These are phyloP conservation scores for Gossypium anomalum DNA, from an alignment of 345 rosid genomes.

Conservation along the genomic window DNA sequence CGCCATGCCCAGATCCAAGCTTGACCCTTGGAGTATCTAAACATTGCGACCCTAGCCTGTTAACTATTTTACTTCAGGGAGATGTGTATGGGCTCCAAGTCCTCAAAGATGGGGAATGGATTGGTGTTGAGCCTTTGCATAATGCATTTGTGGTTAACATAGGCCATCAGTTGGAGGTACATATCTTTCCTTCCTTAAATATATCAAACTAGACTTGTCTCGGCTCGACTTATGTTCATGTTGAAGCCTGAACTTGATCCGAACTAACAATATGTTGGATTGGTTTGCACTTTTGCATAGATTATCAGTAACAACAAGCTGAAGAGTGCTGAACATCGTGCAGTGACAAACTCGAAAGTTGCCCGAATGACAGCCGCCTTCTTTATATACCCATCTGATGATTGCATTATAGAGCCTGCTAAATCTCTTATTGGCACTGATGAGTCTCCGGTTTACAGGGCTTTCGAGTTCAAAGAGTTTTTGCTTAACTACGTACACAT, in stretches of 20 bases:
- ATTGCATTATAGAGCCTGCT: slow-evolving; percentile 18
- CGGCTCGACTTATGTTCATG: neutral
- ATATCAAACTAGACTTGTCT: neutral
- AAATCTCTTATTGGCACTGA: neutral
- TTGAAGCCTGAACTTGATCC: neutral
- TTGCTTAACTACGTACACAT: neutral
- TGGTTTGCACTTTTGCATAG: neutral
- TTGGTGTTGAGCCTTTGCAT: slow-evolving; percentile 27
- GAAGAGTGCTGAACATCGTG: slow-evolving; percentile 33
- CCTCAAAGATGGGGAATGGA: slow-evolving; percentile 29
- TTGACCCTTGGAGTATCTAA: slow-evolving; percentile 26
- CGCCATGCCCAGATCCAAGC: slow-evolving; percentile 37
- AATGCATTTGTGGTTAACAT: slow-evolving; percentile 29
- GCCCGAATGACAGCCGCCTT: slow-evolving; percentile 22
- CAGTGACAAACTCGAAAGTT: slow-evolving; percentile 19
- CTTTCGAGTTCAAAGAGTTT: slow-evolving; percentile 15
- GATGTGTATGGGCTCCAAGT: slow-evolving; percentile 31
- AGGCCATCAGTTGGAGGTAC: slow-evolving; percentile 23
- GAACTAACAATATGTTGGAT: too few species aligned
- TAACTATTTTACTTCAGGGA: slow-evolving; percentile 29
- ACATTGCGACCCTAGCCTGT: slow-evolving; percentile 25
- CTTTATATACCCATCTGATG: slow-evolving; percentile 7
- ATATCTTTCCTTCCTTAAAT: neutral
- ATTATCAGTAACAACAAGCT: slow-evolving; percentile 25
- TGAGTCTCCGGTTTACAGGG: slow-evolving; percentile 17